These are phyloP conservation scores for Paraphoma sp. DNA, from an alignment of 2,329 filamentous ascomycete genomes.

Conservation along the genomic window DNA sequence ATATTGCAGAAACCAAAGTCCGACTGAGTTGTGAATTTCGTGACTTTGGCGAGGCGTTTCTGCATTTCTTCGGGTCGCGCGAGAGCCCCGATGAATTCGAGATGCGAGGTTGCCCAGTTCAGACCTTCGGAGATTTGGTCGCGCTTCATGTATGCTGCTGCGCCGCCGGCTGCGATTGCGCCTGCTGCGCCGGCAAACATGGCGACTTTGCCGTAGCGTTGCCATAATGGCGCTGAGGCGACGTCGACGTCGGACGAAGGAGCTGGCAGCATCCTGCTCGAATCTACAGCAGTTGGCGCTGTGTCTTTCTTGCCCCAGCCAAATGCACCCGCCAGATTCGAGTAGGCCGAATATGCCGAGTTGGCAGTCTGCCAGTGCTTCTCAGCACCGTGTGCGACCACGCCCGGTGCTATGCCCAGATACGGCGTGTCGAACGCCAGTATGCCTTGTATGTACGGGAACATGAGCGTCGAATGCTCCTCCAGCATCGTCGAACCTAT, in stretches of 20 bases:
- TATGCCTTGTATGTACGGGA: constrained; percentile 89
- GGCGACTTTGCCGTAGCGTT: constrained; percentile 82
- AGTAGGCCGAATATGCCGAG: constrained; percentile 72
- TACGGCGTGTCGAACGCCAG: constrained; percentile 96
- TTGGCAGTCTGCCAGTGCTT: constrained; percentile 79
- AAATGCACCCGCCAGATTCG: constrained; percentile 66
- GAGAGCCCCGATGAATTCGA: constrained; percentile 92
- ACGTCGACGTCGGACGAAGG: constrained; percentile 54
- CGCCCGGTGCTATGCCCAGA: constrained; percentile 78
- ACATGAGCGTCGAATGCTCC: constrained; percentile 74
- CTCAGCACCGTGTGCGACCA: constrained; percentile 87
- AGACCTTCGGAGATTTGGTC: constrained; percentile 79
- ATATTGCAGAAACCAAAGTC: constrained; percentile 82
- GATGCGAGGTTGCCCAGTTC: constrained; percentile 85
- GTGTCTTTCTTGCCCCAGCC: constrained; percentile 61
- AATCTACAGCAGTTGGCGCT: constrained; percentile 32
- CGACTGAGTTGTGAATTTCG: constrained; percentile 68
- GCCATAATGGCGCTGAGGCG: constrained; percentile 64
- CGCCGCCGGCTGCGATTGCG: constrained; percentile 80
- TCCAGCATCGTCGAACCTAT: constrained; percentile 40
- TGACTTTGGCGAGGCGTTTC: constrained; percentile 72
- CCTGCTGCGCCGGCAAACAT: constrained; percentile 84
- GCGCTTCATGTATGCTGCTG: constrained; percentile 84
- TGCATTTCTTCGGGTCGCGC: constrained; percentile 83
- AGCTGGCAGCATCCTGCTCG: constrained; percentile 44